phyloP scores from a whole-genome alignment of 345 rosid genomes.

The Populus euphratica region DNA sequence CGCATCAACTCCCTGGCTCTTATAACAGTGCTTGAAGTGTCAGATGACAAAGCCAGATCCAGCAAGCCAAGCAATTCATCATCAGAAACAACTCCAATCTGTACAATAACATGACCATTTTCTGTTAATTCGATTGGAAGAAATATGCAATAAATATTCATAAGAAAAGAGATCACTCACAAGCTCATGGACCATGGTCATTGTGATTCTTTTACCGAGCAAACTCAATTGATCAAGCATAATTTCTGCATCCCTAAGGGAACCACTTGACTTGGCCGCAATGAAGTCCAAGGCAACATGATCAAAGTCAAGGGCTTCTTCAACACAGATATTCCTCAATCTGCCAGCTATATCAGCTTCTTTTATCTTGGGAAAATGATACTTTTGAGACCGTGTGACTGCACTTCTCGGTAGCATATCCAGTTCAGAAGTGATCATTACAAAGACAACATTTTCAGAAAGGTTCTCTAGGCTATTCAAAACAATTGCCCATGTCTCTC shows the following conservation, averaged over 20 bases:
- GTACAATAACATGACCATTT: slow-evolving; percentile 22
- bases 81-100: slow-evolving; percentile 93
- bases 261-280: slow-evolving; percentile 91
- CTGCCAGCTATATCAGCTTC: slow-evolving; percentile 58
- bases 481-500: slow-evolving; percentile 72
- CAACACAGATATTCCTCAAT: slow-evolving; percentile 59
- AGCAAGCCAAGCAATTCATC: slow-evolving; percentile 90
- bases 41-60: slow-evolving; percentile 86
- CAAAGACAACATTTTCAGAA: slow-evolving; percentile 62
- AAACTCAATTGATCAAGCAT: slow-evolving; percentile 94
- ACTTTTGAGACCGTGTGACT: slow-evolving; percentile 71
- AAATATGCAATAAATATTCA: not conserved
- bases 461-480: slow-evolving; percentile 62
- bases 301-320: slow-evolving; percentile 75
- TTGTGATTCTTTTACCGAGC: slow-evolving; percentile 76
- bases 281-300: slow-evolving; percentile 72
- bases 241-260: slow-evolving; percentile 89
- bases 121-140: slow-evolving; percentile 5
- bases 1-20: slow-evolving; percentile 91
- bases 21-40: slow-evolving; percentile 86
- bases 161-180: slow-evolving; percentile 45
- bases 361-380: slow-evolving; percentile 71
- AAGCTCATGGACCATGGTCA: slow-evolving; percentile 73
- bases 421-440: slow-evolving; percentile 76
- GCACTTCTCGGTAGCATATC: slow-evolving; percentile 77